Evolutionary conservation across 2,329 filamentous ascomycete genomes (phyloP).

Genomic region (Neofusicoccum ribis): DNA sequence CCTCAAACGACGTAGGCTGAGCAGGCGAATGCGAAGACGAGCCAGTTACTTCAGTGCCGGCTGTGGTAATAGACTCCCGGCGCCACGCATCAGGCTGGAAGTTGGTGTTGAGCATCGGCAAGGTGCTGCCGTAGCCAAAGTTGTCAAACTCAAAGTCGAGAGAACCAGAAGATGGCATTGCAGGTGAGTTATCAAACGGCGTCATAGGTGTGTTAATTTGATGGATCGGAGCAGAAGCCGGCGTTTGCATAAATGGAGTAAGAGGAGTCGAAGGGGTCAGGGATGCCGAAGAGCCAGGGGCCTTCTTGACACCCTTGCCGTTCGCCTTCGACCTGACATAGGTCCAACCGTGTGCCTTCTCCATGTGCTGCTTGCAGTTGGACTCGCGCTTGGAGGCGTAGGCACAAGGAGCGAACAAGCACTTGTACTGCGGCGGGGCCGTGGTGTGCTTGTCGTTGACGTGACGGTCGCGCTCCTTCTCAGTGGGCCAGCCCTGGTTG

Average conservation of each 20-base stretch:
- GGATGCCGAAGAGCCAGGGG: slow-evolving; percentile 26
- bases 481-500: slow-evolving; percentile 88
- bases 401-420: slow-evolving; percentile 77
- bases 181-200: slow-evolving; percentile 44
- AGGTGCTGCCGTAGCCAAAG: background rate
- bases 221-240: slow-evolving; percentile 32
- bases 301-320: slow-evolving; percentile 56
- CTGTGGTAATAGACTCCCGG: slow-evolving; percentile 37
- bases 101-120: slow-evolving; percentile 5
- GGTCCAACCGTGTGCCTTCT: slow-evolving; percentile 90
- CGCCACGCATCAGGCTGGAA: slow-evolving; percentile 35
- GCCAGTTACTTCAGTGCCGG: slow-evolving; percentile 37
- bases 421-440: slow-evolving; percentile 78
- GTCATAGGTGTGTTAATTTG: slow-evolving; percentile 35
- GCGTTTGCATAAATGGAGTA: slow-evolving; percentile 37
- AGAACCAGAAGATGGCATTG: slow-evolving; percentile 31
- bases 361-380: slow-evolving; percentile 99
- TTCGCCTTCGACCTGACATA: slow-evolving; percentile 93
- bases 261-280: slow-evolving; percentile 38
- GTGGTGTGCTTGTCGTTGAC: slow-evolving; percentile 93
- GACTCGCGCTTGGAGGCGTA: slow-evolving; percentile 95
- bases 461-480: slow-evolving; percentile 96
- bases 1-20: slow-evolving; percentile 44
- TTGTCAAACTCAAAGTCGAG: slow-evolving; percentile 30
- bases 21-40: slow-evolving; percentile 44